Evolutionary conservation across 176 grass and related monocot species (phyloP), one percentile per base, ranked within the genome.

Genomic region (Luzula sylvatica): DNA sequence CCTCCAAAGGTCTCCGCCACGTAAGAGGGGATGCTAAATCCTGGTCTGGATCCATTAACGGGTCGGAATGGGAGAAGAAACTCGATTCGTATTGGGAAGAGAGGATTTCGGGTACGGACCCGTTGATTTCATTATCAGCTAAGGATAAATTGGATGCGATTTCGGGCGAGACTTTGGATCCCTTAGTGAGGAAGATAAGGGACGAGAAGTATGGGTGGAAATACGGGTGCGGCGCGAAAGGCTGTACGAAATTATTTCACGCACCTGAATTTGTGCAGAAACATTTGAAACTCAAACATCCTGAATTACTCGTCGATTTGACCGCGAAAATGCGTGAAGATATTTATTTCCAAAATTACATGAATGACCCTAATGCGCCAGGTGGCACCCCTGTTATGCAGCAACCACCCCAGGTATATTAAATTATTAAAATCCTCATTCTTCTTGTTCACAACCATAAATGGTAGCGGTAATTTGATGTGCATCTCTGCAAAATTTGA

Each of bases 131-230:
- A 56, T 64, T 98, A 65, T 82, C 78, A 11, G 86, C 82, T 3
- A 90, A 92, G 61, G 93, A 92, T 20, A 98, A 98, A 71, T 86
- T 98, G 46, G 93, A 98, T 70, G 86, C 93, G 52, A 81, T 79
- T 20, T 82, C 86, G 26, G 75, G 67, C 59, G 93, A 98, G 65
- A 81, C 70, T 68, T 58, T 99, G 32, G 86, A 99, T 48, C 93
- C 93, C 13, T 66, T 72, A 32, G 82, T 92, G 16, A 80, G 93
- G 59, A 99, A 99, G 76, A 99, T 99, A 59, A 79, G 93, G 44
- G 93, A 99, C 77, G 93, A 99, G 61, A 99, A 92, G 57, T 99
- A 99, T 58, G 93, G 86, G 18, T 99, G 93, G 93, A 99, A 99
- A 72, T 99, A 99, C 51, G 93, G 93, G 15, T 99, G 93, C 65